Evolutionary conservation across 345 rosid genomes (phyloP), one percentile per base, ranked within the genome.

Genomic region (Eucalyptus curtisii): DNA sequence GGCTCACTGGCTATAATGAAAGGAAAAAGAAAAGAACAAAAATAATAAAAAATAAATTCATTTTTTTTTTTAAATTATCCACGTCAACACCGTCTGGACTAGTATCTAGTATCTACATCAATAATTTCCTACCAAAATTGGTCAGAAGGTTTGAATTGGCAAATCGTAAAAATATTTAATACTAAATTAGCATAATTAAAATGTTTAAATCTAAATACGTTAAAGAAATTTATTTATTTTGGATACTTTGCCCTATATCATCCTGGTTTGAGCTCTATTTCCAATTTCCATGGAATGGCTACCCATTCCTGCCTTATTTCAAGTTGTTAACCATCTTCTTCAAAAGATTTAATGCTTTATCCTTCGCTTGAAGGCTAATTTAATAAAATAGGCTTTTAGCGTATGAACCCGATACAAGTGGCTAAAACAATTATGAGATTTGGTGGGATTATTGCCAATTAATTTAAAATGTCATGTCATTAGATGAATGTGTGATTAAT

Each of bases 31-130:
- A 55, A 55, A 55, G 1, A 52, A 52, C 4, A 55, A 55, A 55
- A 24, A 24, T 6, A 10, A 55, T 52, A 52, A 55, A 55, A 8
- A 55, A 24, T 24, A 2, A 55, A 9, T 55, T 55, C 6, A 24
- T 8, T 55, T 24, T 55, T n/a, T n/a, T 22, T 55, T 55, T 24
- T 0, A 55, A 55, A 55, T 55, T 24, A 3, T 55, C 30, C 6
- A 55, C 3, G 5, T 55, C 13, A 55, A 24, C 1, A 4, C 5
- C 2, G 0, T 10, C 1, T 8, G 1, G 1, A 19, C 24, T 52
- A 52, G 57, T 52, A 52, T 52, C 24, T 52, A 52, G 57, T 52
- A 52, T 52, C 4, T 19, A 52, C 10, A 52, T 52, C 2, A 52
- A 52, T 1, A 52, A 19, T 52, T 52, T 52, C 3, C 24, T 52